Percentiles rank a stretch among this genome's conserved stretches.
phyloP scores from a whole-genome alignment of 768 basidiomycete species.

The Podaxis sp. region DNA sequence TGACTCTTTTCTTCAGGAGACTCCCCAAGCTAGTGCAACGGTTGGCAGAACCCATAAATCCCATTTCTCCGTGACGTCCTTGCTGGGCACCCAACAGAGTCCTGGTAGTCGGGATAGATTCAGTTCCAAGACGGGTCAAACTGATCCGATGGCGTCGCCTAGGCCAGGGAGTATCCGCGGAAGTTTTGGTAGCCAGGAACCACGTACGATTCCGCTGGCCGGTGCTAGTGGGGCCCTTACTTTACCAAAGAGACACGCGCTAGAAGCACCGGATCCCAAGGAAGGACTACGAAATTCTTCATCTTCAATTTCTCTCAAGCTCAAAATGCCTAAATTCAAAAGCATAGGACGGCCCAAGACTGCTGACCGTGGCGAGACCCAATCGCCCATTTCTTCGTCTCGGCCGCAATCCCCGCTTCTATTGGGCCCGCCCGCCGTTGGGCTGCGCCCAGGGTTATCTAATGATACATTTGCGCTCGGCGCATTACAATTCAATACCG shows the following conservation, averaged over 20 bases:
- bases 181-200: background rate
- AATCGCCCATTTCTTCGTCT: background rate
- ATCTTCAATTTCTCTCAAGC: constrained; percentile 4
- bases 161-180: background rate
- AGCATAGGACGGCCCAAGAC: background rate
- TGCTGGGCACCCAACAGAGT: background rate
- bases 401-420: background rate
- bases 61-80: constrained; percentile 1
- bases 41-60: background rate
- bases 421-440: background rate
- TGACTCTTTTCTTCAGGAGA: background rate
- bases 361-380: background rate
- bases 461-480: background rate
- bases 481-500: background rate
- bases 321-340: constrained; percentile 6
- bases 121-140: background rate
- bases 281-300: background rate
- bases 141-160: constrained; percentile 1
- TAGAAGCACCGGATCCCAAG: background rate
- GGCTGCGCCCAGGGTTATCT: background rate
- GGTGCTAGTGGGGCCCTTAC: background rate
- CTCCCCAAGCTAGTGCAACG: background rate
- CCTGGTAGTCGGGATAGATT: background rate
- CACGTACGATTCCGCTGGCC: background rate
- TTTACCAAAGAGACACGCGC: background rate